These are phyloP conservation scores for Auriculariales sp. DNA, from an alignment of 768 basidiomycete species.

Conservation along the genomic window DNA sequence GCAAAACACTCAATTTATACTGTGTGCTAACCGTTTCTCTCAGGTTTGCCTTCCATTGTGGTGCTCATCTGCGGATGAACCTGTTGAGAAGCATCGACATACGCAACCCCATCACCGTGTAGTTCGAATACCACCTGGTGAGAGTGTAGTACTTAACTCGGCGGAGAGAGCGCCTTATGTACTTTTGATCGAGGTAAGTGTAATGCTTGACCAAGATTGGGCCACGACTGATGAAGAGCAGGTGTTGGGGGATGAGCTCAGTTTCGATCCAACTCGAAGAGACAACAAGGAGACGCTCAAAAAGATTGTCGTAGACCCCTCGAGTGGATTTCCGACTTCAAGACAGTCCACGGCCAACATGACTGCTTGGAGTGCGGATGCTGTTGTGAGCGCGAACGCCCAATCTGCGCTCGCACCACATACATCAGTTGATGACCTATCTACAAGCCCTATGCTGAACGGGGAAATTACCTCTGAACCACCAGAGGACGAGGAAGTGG, in stretches of 20 bases:
- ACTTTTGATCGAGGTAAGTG: conserved; percentile 60
- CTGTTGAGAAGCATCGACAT: conserved; percentile 29
- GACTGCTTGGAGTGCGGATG: background rate
- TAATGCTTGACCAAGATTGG: background rate
- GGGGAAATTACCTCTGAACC: conserved; percentile 6
- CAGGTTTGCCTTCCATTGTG: conserved; percentile 83
- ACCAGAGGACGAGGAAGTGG: conserved; percentile 73
- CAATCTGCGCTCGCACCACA: background rate
- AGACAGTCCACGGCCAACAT: background rate
- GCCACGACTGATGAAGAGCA: background rate
- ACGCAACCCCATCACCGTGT: conserved; percentile 74
- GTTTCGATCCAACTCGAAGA: conserved; percentile 77
- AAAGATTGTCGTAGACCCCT: conserved; percentile 55
- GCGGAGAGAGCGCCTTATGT: conserved; percentile 93
- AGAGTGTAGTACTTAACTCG: conserved; percentile 94
- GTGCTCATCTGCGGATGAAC: conserved; percentile 37
- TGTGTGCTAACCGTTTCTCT: background rate
- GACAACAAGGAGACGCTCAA: conserved; percentile 77
- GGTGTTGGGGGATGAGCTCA: conserved; percentile 75
- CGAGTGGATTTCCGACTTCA: background rate
- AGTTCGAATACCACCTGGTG: conserved; percentile 92
- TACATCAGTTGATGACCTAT: conserved; percentile 1
- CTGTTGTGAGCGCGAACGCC: background rate
- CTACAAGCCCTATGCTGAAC: background rate
- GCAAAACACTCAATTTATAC: conserved; percentile 6